phyloP scores from a whole-genome alignment of 2,329 filamentous ascomycete genomes.

The Ceratocystis diversiconidia region DNA sequence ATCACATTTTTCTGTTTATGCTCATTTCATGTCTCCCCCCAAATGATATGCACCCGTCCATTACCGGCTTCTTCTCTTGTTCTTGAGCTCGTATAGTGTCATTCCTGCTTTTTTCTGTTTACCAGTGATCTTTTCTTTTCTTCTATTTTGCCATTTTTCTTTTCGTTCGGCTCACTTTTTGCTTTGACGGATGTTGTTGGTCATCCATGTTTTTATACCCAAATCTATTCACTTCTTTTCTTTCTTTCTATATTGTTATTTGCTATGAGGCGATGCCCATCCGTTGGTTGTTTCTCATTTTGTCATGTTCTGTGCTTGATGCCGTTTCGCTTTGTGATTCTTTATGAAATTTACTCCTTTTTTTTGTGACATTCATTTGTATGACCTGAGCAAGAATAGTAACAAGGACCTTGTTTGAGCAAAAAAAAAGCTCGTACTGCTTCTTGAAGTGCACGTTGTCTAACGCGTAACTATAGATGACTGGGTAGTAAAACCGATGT shows the following conservation, averaged over 20 bases:
- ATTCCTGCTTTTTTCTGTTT: not conserved
- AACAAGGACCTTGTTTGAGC: too few relatives aligned
- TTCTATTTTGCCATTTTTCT: constrained; percentile 16
- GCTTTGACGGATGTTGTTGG: constrained; percentile 14
- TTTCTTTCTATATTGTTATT: not conserved
- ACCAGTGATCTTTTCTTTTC: not conserved
- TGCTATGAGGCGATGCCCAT: not conserved
- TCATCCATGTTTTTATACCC: constrained; percentile 3
- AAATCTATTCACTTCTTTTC: constrained; percentile 8
- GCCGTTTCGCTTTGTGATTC: not conserved
- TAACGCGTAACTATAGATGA: not conserved
- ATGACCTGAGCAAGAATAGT: too few relatives aligned
- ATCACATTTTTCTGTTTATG: not conserved
- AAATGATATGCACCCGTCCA: constrained; percentile 6
- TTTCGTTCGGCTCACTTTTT: constrained; percentile 14
- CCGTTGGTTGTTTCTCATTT: not conserved
- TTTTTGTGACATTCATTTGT: not conserved
- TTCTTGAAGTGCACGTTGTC: not conserved
- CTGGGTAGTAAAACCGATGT: not conserved
- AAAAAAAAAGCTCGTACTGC: not conserved
- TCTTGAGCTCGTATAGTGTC: not conserved
- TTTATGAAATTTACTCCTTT: not conserved
- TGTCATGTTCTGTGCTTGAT: constrained; percentile 4
- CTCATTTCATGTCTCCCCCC: constrained; percentile 12
- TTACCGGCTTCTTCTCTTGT: not conserved